Evolutionary conservation across 192 early-diverging fungal genomes (phyloP), one percentile per base, ranked within the genome.

Genomic region (Pilaira anomala): DNA sequence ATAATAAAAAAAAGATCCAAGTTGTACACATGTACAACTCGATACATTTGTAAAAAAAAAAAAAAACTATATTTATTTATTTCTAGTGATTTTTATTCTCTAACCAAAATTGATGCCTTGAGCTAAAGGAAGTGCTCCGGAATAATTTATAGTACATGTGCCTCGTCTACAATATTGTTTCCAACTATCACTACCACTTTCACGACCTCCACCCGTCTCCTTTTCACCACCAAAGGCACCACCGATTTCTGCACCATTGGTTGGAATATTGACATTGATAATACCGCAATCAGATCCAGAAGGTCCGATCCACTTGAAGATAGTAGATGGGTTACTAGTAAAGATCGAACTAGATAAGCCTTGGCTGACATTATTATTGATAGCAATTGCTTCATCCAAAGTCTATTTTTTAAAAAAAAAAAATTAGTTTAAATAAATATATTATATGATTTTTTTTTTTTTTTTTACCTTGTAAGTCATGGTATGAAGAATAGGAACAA

Each of bases 211-310:
- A 57, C 93, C 93, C 25, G 93, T 95, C 72, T 98, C 95, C 82
- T 98, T 98, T 80, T 98, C 92, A 55, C 95, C 95, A 48, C 95
- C 95, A 80, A 98, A 96, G 6, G 95, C 95, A 46, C 93, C 93
- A 42, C 95, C 95, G 76, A 98, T 94, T 81, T 98, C 95, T 28
- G 95, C 94, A 44, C 95, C 95, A 76, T 91, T 94, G 57, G 95
- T 96, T 24, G 95, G 93, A 66, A 98, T 90, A 82, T 98, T 98
- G 60, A 94, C 88, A 76, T 95, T 96, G 74, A 95, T 91, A 29
- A 90, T 90, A 55, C 93, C 93, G 60, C 91, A 94, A 80, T 97
- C 95, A 16, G 92, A 92, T 40, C 95, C 95, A 13, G 81, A 68
- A 25, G 94, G 88, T 13, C 93, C 93, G 63, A 90, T 93, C 95